Evolutionary conservation across 805 yeast genomes (phyloP), one percentile per base, ranked within the genome.

Genomic region (Lachancea lanzarotensis): DNA sequence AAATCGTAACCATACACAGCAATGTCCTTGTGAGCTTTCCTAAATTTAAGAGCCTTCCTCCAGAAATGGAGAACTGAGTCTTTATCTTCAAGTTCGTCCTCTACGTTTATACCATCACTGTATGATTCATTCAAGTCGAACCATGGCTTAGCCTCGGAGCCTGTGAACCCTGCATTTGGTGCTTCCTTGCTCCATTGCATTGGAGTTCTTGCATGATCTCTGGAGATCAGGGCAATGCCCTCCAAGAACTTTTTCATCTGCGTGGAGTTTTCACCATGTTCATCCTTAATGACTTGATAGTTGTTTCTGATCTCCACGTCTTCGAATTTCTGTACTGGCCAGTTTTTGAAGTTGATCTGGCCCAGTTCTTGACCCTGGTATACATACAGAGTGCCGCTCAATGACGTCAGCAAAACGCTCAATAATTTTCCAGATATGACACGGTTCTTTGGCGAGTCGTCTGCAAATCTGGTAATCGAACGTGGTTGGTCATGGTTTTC

Each of bases 351-450:
- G 55, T 77, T 77, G 40, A 69, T 68, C 75, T 72, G 72, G 32
- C 78, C 82, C 47, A 78, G 64, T 53, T 78, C 82, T 57, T 78
- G 82, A 42, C 82, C 82, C 59, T 77, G 81, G 59, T 76, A 78
- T 35, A 78, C 62, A 62, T 67, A 78, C 43, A 75, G 59, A 12
- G 82, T 75, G 35, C 82, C 81, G 27, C 76, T 71, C 52, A 75
- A 66, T 11, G 78, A 52, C 7, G 68, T 45, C 51, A 71, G 69
- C 54, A 77, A 56, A 40, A 71, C 49, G 15, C 78, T 67, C 46
- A 78, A 55, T 55, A 76, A 56, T 61, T 77, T 77, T 15, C 77
- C 76, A 25, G 75, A 67, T 41, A 60, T 55, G 38, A 67, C 53
- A 61, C 57, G 44, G 26, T 30, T 45, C 36, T 59, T 51, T 22